phyloP scores from a whole-genome alignment of 2,329 filamentous ascomycete species.

The Neofusicoccum cordaticola region DNA sequence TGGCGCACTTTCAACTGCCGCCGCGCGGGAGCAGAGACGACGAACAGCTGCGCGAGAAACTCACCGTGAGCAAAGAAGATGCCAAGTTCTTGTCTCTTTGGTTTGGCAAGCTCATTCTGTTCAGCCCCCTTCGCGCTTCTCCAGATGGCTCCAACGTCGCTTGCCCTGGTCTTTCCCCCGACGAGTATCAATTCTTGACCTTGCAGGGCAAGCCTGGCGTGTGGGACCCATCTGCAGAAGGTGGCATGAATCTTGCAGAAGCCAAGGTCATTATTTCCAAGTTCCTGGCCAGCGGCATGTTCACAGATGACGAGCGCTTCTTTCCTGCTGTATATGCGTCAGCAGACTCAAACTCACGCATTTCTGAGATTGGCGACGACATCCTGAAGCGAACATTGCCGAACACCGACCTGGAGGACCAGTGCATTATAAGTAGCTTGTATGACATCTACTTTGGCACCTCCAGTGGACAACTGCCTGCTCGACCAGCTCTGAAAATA shows the following conservation, averaged over 20 bases:
- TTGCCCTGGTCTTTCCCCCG: slow-evolving; percentile 61
- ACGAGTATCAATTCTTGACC: slow-evolving; percentile 68
- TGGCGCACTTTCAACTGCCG: slow-evolving; percentile 70
- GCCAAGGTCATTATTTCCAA: slow-evolving; percentile 67
- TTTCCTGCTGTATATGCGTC: slow-evolving; percentile 80
- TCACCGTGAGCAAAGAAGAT: slow-evolving; percentile 70
- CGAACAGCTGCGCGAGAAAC: slow-evolving; percentile 58
- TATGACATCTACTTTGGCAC: slow-evolving; percentile 68
- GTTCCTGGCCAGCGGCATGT: slow-evolving; percentile 80
- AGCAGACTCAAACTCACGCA: slow-evolving; percentile 74
- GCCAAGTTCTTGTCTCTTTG: slow-evolving; percentile 69
- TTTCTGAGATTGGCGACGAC: slow-evolving; percentile 84
- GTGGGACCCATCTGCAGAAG: slow-evolving; percentile 60
- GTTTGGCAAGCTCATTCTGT: slow-evolving; percentile 74
- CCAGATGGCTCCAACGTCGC: slow-evolving; percentile 31
- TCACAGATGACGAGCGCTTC: slow-evolving; percentile 79
- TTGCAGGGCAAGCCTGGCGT: slow-evolving; percentile 65
- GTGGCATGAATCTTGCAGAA: slow-evolving; percentile 65
- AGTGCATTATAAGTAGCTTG: slow-evolving; percentile 60
- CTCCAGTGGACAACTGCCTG: slow-evolving; percentile 22
- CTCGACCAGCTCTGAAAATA: slow-evolving; percentile 69
- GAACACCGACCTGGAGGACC: slow-evolving; percentile 69
- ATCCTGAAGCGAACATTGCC: slow-evolving; percentile 74
- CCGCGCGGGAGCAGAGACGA: slow-evolving; percentile 78
- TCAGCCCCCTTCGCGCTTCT: slow-evolving; percentile 45